Evolutionary conservation across 1,284 basidiomycete genomes (phyloP).

Genomic region (Marasmius tenuissimus): DNA sequence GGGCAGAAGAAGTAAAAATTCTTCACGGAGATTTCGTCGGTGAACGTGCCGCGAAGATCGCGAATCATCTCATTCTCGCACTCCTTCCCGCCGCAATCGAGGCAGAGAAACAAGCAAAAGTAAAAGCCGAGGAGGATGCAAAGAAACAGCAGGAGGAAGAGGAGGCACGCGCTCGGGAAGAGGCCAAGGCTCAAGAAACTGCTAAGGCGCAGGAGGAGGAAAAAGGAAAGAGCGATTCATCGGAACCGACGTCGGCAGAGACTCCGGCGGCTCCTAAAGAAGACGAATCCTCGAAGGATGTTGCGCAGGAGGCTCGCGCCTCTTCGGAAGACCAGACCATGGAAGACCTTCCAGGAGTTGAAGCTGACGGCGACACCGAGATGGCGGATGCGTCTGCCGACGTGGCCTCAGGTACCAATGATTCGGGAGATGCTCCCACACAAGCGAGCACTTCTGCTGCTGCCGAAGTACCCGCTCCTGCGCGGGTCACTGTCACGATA

Average conservation of each 20-base stretch:
- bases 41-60: slow-evolving; percentile 67
- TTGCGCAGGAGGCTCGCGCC: neutral
- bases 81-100: slow-evolving; percentile 83
- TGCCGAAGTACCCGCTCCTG: slow-evolving; percentile 25
- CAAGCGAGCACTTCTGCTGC: slow-evolving; percentile 21
- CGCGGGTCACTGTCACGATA: slow-evolving; percentile 81
- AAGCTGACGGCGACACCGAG: slow-evolving; percentile 42
- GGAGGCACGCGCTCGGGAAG: slow-evolving; percentile 24
- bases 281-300: neutral
- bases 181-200: slow-evolving; percentile 24
- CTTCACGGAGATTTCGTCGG: slow-evolving; percentile 73
- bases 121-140: slow-evolving; percentile 49
- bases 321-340: slow-evolving; percentile 23
- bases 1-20: slow-evolving; percentile 88
- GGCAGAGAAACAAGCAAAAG: slow-evolving; percentile 54
- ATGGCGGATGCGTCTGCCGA: slow-evolving; percentile 36
- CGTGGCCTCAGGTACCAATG: slow-evolving; percentile 5
- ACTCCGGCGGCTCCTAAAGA: neutral
- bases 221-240: slow-evolving; percentile 31
- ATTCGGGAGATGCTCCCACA: slow-evolving; percentile 12
- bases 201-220: slow-evolving; percentile 20
- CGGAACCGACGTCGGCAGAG: slow-evolving; percentile 5
- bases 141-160: slow-evolving; percentile 37
- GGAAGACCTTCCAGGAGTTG: slow-evolving; percentile 21
- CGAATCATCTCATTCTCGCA: slow-evolving; percentile 74